phyloP scores from a whole-genome alignment of 768 basidiomycete genomes.

The Peribolospora kevripleyi region DNA sequence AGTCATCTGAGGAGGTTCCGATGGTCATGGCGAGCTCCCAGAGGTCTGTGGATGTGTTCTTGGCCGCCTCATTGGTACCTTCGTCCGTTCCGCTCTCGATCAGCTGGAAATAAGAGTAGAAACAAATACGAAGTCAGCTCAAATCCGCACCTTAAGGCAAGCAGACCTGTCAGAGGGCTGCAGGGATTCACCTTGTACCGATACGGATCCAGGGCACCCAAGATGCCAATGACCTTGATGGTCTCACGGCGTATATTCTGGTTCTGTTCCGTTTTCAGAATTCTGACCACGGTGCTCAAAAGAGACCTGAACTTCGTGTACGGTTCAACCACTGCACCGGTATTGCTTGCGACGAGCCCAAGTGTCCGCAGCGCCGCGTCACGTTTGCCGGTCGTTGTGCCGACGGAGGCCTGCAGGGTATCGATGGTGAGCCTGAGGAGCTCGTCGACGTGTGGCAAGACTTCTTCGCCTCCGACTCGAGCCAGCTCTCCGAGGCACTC shows the following conservation, averaged over 20 bases:
- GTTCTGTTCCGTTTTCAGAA: slow-evolving; percentile 55
- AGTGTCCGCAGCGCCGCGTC: slow-evolving; percentile 84
- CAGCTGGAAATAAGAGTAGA: slow-evolving; percentile 22
- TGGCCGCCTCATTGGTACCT: slow-evolving; percentile 34
- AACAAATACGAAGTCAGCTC: not conserved
- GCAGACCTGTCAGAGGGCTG: not conserved
- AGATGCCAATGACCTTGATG: slow-evolving; percentile 79
- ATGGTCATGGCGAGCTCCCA: slow-evolving; percentile 6
- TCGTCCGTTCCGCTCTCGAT: slow-evolving; percentile 30
- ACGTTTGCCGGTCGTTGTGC: slow-evolving; percentile 30
- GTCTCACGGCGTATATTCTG: slow-evolving; percentile 57
- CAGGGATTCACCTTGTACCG: slow-evolving; percentile 48
- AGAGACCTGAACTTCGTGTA: slow-evolving; percentile 77
- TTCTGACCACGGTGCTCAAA: slow-evolving; percentile 56
- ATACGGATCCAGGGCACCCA: slow-evolving; percentile 91
- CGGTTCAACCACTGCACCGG: slow-evolving; percentile 79
- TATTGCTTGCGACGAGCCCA: slow-evolving; percentile 85
- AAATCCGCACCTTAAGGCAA: not conserved
- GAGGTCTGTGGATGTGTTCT: slow-evolving; percentile 25
- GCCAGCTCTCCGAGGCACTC: slow-evolving; percentile 87
- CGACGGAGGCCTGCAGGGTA: slow-evolving; percentile 48
- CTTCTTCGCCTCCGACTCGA: slow-evolving; percentile 79
- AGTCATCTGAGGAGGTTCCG: slow-evolving; percentile 39
- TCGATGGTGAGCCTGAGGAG: slow-evolving; percentile 76
- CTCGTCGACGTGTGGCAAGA: slow-evolving; percentile 52